Evolutionary conservation across 805 yeast genomes (phyloP).

Genomic region (Ogataea paraovalis): DNA sequence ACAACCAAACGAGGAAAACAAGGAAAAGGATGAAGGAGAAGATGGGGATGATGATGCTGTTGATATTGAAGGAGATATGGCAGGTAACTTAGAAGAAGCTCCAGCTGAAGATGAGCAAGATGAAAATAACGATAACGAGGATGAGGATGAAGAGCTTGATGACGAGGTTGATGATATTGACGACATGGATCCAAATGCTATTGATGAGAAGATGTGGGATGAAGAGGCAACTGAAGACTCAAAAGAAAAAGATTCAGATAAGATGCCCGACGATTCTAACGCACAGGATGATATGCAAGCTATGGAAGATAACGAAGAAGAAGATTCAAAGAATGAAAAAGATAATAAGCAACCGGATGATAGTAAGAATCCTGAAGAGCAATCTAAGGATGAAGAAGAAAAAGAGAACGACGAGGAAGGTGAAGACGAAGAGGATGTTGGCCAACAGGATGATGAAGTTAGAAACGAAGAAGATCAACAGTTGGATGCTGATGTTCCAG

Average conservation of each 20-base stretch:
- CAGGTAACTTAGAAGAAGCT: slow-evolving; percentile 81
- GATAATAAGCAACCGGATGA: slow-evolving; percentile 33
- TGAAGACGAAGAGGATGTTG: slow-evolving; percentile 67
- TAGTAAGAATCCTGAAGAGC: slow-evolving; percentile 33
- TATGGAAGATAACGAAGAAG: slow-evolving; percentile 37
- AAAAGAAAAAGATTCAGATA: slow-evolving; percentile 80
- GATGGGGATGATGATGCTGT: slow-evolving; percentile 86
- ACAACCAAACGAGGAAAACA: slow-evolving; percentile 67
- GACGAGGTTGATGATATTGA: slow-evolving; percentile 88
- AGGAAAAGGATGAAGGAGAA: slow-evolving; percentile 57
- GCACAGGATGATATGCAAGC: slow-evolving; percentile 50
- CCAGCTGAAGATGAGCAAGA: slow-evolving; percentile 59
- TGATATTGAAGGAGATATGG: slow-evolving; percentile 96
- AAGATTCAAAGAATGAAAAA: slow-evolving; percentile 24
- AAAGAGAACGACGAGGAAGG: slow-evolving; percentile 45
- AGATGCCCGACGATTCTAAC: slow-evolving; percentile 53
- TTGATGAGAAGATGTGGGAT: slow-evolving; percentile 98
- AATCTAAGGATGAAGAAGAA: slow-evolving; percentile 34
- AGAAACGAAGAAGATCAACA: slow-evolving; percentile 65
- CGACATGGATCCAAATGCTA: slow-evolving; percentile 88
- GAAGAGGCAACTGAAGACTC: slow-evolving; percentile 75
- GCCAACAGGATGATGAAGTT: slow-evolving; percentile 78
- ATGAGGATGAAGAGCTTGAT: slow-evolving; percentile 71
- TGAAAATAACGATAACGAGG: slow-evolving; percentile 43
- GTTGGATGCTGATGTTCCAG: slow-evolving; percentile 71